Evolutionary conservation across 768 basidiomycete genomes (phyloP).

Genomic region (Zangia roseola): DNA sequence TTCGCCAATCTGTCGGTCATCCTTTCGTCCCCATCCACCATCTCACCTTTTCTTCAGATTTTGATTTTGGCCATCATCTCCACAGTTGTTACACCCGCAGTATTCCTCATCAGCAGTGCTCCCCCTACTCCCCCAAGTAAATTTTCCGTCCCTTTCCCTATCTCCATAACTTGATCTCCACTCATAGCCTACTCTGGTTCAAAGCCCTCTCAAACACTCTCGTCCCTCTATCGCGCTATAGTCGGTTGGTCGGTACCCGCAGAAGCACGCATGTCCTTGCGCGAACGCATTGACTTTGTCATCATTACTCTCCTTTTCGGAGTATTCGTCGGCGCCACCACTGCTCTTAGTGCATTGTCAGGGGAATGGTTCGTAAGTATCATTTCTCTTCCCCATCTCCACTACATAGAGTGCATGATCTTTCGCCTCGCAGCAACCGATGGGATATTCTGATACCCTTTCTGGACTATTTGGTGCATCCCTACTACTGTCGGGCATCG

Average conservation of each 20-base stretch:
- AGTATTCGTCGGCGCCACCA: conserved; percentile 60
- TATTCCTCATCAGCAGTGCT: conserved; percentile 54
- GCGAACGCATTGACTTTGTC: conserved; percentile 70
- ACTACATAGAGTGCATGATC: not conserved
- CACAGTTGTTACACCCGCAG: conserved; percentile 56
- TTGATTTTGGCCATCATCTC: conserved; percentile 70
- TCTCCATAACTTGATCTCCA: not conserved
- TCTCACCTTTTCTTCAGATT: conserved; percentile 41
- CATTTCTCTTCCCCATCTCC: not conserved
- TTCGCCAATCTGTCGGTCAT: conserved; percentile 57
- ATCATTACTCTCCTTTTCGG: conserved; percentile 64
- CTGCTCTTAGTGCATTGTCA: conserved; percentile 63
- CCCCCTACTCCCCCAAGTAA: conserved; percentile 82
- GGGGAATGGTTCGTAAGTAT: conserved; percentile 63
- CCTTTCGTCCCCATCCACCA: not conserved
- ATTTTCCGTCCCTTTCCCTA: conserved; percentile 8
- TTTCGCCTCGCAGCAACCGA: conserved; percentile 50
- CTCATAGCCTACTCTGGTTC: conserved; percentile 63
- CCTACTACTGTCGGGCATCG: conserved; percentile 67
- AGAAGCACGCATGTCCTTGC: conserved; percentile 56
- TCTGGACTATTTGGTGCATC: conserved; percentile 71
- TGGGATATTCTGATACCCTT: conserved; percentile 65
- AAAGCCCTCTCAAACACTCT: conserved; percentile 51
- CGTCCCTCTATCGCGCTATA: conserved; percentile 54
- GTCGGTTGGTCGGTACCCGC: conserved; percentile 39